A percentile compares a stretch with the other conserved stretches of the same genome.
Evolutionary conservation across 2,329 filamentous ascomycete species (phyloP).

Genomic region (Orbilia ellipsospora): DNA sequence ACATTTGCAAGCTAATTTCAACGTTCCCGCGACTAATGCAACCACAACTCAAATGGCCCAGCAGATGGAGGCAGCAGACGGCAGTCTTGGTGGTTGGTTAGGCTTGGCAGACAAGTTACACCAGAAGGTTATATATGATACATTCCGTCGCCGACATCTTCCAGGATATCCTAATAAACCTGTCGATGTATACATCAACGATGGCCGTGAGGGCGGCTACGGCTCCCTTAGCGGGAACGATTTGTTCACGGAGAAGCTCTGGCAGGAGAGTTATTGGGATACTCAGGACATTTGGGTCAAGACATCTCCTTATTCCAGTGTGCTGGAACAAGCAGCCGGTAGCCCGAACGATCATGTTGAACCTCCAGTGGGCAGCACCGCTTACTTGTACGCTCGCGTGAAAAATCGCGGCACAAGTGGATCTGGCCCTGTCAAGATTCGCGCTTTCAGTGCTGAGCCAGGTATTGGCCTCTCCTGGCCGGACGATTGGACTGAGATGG

Average conservation of each 20-base stretch:
- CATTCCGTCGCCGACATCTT: constrained; percentile 14
- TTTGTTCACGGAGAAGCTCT: constrained; percentile 13
- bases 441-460: constrained; percentile 8
- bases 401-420: constrained; percentile 16
- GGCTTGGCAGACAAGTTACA: constrained; percentile 10
- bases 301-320: constrained; percentile 12
- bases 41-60: constrained; percentile 14
- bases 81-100: constrained; percentile 7
- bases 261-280: constrained; percentile 18
- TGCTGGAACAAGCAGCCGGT: constrained; percentile 4
- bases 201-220: constrained; percentile 18
- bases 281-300: constrained; percentile 15
- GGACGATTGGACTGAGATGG: constrained; percentile 15
- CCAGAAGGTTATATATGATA: constrained; percentile 18
- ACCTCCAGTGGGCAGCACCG: constrained; percentile 8
- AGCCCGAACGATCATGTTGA: constrained; percentile 13
- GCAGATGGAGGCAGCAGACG: constrained; percentile 13
- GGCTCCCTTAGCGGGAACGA: constrained; percentile 9
- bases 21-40: constrained; percentile 6
- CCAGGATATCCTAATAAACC: constrained; percentile 11
- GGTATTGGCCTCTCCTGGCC: constrained; percentile 18
- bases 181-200: constrained; percentile 18
- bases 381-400: constrained; percentile 17
- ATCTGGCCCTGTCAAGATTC: constrained; percentile 12
- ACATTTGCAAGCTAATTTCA: constrained; percentile 14